Percentiles rank a stretch among this genome's conserved stretches.
These are phyloP conservation scores for Solanum aculeatissimum DNA, from an alignment of 305 asterid genomes.

Conservation along the genomic window DNA sequence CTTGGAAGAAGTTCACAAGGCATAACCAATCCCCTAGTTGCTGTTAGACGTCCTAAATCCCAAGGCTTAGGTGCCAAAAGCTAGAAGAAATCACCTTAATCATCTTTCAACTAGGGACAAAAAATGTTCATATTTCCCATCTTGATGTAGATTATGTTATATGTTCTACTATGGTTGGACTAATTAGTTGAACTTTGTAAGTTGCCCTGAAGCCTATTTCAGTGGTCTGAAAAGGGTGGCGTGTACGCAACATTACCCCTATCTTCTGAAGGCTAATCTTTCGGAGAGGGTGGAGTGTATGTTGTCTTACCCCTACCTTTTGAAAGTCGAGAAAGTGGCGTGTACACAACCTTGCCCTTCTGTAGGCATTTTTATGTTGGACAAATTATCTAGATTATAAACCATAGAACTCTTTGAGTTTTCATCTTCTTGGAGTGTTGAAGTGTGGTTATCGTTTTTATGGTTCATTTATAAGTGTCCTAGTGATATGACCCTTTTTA, in stretches of 20 bases:
- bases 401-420: not conserved
- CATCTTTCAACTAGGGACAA: not conserved
- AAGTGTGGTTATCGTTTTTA: not conserved
- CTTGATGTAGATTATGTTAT: not conserved
- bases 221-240: not conserved
- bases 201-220: not conserved
- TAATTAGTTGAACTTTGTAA: not conserved
- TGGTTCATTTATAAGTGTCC: not conserved
- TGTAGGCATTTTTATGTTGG: not conserved
- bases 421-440: not conserved
- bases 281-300: not conserved
- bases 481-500: not conserved
- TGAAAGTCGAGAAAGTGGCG: not conserved
- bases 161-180: not conserved
- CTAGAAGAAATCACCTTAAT: not conserved
- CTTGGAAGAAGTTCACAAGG: slow-evolving; percentile 86
- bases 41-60: slow-evolving; percentile 61
- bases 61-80: slow-evolving; percentile 64
- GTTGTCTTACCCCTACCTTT: not conserved
- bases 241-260: not conserved
- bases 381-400: not conserved
- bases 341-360: not conserved
- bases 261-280: not conserved
- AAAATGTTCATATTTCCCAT: not conserved
- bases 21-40: slow-evolving; percentile 51